A percentile compares a stretch with the other conserved stretches of the same genome.
These are phyloP conservation scores for Phialocephala sp. DNA, from an alignment of 2,329 filamentous ascomycete species.

Conservation along the genomic window DNA sequence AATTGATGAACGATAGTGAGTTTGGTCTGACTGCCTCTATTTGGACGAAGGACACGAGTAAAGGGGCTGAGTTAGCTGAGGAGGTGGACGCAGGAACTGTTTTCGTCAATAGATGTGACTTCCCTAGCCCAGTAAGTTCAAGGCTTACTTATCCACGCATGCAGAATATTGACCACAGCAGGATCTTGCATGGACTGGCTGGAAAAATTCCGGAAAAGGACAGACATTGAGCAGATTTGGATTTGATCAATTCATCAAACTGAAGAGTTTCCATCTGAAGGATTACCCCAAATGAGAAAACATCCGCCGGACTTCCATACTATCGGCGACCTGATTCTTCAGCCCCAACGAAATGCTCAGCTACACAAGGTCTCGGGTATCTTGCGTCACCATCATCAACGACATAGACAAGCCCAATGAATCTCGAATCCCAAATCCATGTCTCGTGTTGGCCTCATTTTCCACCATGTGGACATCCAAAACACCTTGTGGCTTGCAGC, in stretches of 20 bases:
- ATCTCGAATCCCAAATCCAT: neutral
- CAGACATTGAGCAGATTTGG: conserved; percentile 88
- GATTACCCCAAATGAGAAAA: conserved; percentile 63
- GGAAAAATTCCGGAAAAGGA: conserved; percentile 95
- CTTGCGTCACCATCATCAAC: conserved; percentile 11
- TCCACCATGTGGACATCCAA: conserved; percentile 6
- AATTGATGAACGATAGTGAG: conserved; percentile 91
- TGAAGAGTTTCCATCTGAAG: conserved; percentile 96
- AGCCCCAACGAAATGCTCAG: conserved; percentile 11
- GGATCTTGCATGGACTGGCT: conserved; percentile 96
- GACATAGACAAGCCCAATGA: conserved; percentile 20
- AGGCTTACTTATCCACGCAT: conserved; percentile 3
- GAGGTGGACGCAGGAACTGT: conserved; percentile 91
- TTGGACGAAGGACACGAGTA: conserved; percentile 87
- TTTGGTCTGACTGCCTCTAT: conserved; percentile 96
- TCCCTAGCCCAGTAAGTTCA: conserved; percentile 82
- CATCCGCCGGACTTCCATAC: neutral
- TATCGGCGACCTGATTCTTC: conserved; percentile 16
- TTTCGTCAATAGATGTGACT: conserved; percentile 95
- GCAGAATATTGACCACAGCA: conserved; percentile 47
- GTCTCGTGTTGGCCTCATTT: conserved; percentile 13
- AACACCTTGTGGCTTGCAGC: conserved; percentile 11
- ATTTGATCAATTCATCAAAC: conserved; percentile 93
- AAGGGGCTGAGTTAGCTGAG: conserved; percentile 77
- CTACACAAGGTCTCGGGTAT: conserved; percentile 23